Evolutionary conservation across 2,329 filamentous ascomycete species (phyloP).

Genomic region (Colletotrichum trifolii): DNA sequence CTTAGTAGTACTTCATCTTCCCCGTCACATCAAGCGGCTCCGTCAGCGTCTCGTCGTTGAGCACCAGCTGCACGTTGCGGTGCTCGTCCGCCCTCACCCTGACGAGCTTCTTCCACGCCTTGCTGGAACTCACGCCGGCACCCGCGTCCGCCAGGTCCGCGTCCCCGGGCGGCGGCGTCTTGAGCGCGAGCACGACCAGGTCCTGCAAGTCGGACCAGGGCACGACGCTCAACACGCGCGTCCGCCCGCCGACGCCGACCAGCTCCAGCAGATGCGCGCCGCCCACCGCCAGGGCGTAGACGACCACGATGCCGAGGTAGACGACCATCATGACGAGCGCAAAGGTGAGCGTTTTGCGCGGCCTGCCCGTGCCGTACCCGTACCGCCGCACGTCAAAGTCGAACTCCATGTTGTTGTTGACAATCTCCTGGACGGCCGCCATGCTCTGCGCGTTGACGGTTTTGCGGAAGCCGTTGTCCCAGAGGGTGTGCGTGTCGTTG

Average conservation of each 20-base stretch:
- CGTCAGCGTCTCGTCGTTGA: neutral
- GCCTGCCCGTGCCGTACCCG: slow-evolving; percentile 14
- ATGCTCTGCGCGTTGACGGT: neutral
- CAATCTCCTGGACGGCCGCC: no score
- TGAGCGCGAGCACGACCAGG: slow-evolving; percentile 11
- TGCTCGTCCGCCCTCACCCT: slow-evolving; percentile 3
- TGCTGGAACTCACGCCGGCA: neutral
- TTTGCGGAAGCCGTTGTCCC: neutral
- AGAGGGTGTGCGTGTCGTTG: neutral
- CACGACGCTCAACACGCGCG: slow-evolving; percentile 10
- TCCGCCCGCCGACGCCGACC: neutral
- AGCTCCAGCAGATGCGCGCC: neutral
- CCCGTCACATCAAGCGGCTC: slow-evolving; percentile 4
- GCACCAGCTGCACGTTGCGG: slow-evolving; percentile 3
- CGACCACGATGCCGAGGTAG: slow-evolving; percentile 3
- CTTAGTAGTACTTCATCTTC: slow-evolving; percentile 3
- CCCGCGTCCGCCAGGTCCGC: neutral
- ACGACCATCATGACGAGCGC: slow-evolving; percentile 1
- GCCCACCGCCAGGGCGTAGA: neutral
- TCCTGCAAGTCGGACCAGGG: slow-evolving; percentile 24
- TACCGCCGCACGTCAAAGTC: slow-evolving; percentile 14
- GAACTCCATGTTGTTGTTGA: neutral
- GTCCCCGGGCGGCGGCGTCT: slow-evolving; percentile 9
- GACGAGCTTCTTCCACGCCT: slow-evolving; percentile 4
- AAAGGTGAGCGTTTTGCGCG: slow-evolving; percentile 1